These are phyloP conservation scores for Clarireedia sp. DNA, from an alignment of 2,329 filamentous ascomycete genomes.

Conservation along the genomic window DNA sequence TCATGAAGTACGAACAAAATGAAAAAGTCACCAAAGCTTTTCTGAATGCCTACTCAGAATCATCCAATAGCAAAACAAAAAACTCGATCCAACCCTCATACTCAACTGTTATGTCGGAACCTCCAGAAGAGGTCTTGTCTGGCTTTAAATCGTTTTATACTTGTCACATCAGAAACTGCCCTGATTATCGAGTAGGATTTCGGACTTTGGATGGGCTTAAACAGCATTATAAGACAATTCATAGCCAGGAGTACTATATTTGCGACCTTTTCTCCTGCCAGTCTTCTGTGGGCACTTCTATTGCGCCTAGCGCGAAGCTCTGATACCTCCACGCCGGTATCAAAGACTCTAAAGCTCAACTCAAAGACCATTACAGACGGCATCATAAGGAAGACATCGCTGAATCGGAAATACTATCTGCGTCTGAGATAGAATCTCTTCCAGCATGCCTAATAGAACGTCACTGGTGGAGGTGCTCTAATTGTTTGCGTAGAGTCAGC, in stretches of 20 bases:
- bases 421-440: neutral
- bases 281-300: neutral
- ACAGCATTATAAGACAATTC: neutral
- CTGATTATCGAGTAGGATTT: neutral
- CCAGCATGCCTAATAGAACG: neutral
- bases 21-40: too few relatives aligned
- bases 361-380: neutral
- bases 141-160: neutral
- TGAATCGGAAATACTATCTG: neutral
- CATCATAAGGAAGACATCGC: neutral
- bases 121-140: too few relatives aligned
- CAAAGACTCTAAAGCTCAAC: neutral
- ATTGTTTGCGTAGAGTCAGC: neutral
- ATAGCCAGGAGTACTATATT: neutral
- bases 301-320: neutral
- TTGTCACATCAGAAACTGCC: neutral
- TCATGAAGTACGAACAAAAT: too few relatives aligned
- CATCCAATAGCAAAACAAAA: too few relatives aligned
- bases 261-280: constrained; percentile 3
- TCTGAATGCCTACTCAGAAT: too few relatives aligned
- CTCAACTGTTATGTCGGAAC: too few relatives aligned
- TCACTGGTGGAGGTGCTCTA: neutral
- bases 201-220: neutral
- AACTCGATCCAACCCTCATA: too few relatives aligned
- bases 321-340: neutral